Base-by-base conservation (phyloP, 176 grass and related monocot species). In the Oryza rufipogon region DNA sequence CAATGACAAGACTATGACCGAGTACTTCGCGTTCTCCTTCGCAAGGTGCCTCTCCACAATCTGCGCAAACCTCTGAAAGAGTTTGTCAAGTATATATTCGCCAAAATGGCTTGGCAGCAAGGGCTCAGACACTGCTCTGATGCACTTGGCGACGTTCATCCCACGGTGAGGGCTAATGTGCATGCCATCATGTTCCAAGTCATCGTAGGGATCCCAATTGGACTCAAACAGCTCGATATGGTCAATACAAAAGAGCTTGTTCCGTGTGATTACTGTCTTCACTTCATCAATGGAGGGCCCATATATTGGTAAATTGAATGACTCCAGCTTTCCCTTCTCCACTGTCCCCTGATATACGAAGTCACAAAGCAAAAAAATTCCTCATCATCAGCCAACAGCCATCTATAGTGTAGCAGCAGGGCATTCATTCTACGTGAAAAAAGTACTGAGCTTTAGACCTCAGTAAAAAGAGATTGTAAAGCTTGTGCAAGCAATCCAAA, bases 291-390 rank as follows among this genome's bases (percentile, higher is more conserved):
- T 60, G 0, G 92, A 91, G 11, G 92, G 75, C 36, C 47, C 47
- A 25, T 94, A 94, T 6, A 84, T 1, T 13, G 83, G 89, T 47
- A 91, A 0, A 47, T 91, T 73, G 54, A 91, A 91, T 8, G 81
- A 81, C 14, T 84, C 76, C 52, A 89, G 16, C 38, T 89, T 89
- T 19, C 77, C 76, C 52, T 87, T 71, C 64, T 80, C 76, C 30
- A 89, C 71, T 10, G 87, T 52, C 7, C 80, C 91, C 87, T 92
- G 51, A 19, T 54, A 7, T 5, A 54, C 6, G 6, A 54, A 19
- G 51, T 54, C 51, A 54, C 51, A 54, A 54, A 54, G 46, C 46
- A 34, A 34, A 48, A 77, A 41, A 14, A 48, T 14, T 48, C 12
- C 2, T 54, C 2, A 4, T 54, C 51, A 7, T 19, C 16, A 54